Conservation (phyloP, 805 yeast species). For the Metschnikowia amazonensis region DNA sequence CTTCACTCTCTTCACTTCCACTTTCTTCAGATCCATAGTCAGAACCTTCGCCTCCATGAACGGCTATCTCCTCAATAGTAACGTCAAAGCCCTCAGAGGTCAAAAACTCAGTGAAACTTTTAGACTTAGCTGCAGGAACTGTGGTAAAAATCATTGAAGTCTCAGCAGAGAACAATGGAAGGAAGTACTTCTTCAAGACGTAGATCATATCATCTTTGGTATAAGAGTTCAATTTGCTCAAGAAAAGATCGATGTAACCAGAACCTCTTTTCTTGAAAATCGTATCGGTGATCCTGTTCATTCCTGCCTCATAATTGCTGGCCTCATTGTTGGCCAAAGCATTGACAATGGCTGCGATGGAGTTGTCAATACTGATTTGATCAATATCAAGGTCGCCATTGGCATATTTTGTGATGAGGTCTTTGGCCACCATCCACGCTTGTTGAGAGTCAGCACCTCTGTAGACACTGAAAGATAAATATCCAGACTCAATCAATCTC, state of each 20-base stretch:
- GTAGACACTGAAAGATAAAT: constrained; percentile 61
- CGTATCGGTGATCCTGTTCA: constrained; percentile 60
- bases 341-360: constrained; percentile 72
- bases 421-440: constrained; percentile 59
- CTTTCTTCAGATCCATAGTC: constrained; percentile 6
- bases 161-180: constrained; percentile 57
- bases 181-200: constrained; percentile 54
- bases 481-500: constrained; percentile 62
- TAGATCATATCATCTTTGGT: constrained; percentile 50
- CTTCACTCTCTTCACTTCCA: constrained; percentile 1
- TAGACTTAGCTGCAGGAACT: constrained; percentile 65
- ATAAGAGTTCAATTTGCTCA: constrained; percentile 50
- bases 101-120: constrained; percentile 46
- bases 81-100: constrained; percentile 56
- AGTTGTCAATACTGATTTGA: constrained; percentile 58
- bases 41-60: constrained; percentile 10
- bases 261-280: constrained; percentile 70
- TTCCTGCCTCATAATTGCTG: constrained; percentile 63
- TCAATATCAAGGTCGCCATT: constrained; percentile 55
- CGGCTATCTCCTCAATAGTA: constrained; percentile 48
- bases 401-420: constrained; percentile 60
- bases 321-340: constrained; percentile 64
- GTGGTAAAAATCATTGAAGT: constrained; percentile 63
- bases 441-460: constrained; percentile 80
- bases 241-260: constrained; percentile 50